These are phyloP conservation scores for Verticillium isaacii DNA, from an alignment of 2,329 filamentous ascomycete genomes.

Conservation along the genomic window DNA sequence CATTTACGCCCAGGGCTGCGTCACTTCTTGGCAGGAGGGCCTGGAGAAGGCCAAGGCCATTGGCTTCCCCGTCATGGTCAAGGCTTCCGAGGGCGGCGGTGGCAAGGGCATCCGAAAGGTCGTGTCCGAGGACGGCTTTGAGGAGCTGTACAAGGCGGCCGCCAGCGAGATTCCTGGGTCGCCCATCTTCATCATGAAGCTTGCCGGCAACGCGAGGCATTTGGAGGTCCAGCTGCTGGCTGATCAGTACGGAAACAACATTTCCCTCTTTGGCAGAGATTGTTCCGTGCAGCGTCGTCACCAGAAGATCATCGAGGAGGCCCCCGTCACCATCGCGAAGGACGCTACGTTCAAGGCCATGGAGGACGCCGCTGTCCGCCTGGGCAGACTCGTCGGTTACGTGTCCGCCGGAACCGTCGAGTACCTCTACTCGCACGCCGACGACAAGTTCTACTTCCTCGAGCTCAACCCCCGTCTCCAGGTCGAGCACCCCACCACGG, in stretches of 20 bases:
- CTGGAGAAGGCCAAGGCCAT: constrained; percentile 81
- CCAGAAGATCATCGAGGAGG: constrained; percentile 99
- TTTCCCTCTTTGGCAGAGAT: constrained; percentile 96
- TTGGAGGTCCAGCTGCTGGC: constrained; percentile 95
- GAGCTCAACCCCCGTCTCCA: constrained; percentile 98
- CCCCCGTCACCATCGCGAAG: constrained; percentile 93
- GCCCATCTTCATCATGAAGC: constrained; percentile 99
- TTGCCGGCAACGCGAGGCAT: constrained; percentile 93
- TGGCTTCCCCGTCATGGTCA: constrained; percentile 99
- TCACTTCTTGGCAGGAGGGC: constrained; percentile 84
- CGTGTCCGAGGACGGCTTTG: constrained; percentile 76
- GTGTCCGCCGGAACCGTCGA: constrained; percentile 98
- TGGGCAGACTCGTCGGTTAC: constrained; percentile 92
- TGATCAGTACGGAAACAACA: constrained; percentile 99
- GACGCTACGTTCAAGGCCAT: constrained; percentile 85
- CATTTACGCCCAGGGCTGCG: constrained; percentile 86
- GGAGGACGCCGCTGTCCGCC: constrained; percentile 92
- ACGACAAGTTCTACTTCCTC: constrained; percentile 99
- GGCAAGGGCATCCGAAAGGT: constrained; percentile 99
- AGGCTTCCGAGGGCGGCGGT: constrained; percentile 98
- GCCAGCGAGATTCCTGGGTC: constrained; percentile 97
- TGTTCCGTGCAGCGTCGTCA: constrained; percentile 97
- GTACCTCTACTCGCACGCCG: constrained; percentile 95
- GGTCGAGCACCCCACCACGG: constrained; percentile 98
- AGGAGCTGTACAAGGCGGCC: constrained; percentile 86